phyloP scores from a whole-genome alignment of 306 rosid genomes.

The Potentilla sterilis region DNA sequence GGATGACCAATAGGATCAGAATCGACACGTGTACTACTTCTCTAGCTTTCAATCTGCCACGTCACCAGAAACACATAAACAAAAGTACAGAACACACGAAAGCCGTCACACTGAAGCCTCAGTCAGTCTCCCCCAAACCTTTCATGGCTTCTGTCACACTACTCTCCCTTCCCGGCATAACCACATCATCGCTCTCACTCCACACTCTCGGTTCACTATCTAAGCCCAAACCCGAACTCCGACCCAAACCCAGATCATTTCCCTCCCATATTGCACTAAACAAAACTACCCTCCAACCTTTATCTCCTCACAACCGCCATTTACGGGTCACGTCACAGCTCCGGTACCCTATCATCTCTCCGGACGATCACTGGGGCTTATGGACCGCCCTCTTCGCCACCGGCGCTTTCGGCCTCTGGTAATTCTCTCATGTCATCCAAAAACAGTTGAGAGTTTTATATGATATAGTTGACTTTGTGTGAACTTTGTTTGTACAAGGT shows the following conservation, averaged over 20 bases:
- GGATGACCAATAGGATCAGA: no score
- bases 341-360: conserved; percentile 34
- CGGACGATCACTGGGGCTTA: conserved; percentile 47
- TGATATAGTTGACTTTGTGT: no score
- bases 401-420: conserved; percentile 51
- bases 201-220: neutral
- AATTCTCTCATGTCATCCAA: neutral
- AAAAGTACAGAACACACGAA: neutral
- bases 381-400: conserved; percentile 41
- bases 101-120: neutral
- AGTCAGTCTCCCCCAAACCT: neutral
- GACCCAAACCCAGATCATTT: neutral
- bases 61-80: neutral
- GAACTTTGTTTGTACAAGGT: conserved; percentile 31
- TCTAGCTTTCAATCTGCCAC: neutral
- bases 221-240: neutral
- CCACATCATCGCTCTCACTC: conserved; percentile 7
- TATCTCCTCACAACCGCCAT: neutral
- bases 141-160: conserved; percentile 24
- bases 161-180: conserved; percentile 8
- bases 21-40: neutral
- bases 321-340: conserved; percentile 27
- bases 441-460: neutral
- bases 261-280: no score
- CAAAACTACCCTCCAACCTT: neutral